Evolutionary conservation across 176 grass and related monocot genomes (phyloP), one percentile per base, ranked within the genome.

Genomic region (Oryza rufipogon): DNA sequence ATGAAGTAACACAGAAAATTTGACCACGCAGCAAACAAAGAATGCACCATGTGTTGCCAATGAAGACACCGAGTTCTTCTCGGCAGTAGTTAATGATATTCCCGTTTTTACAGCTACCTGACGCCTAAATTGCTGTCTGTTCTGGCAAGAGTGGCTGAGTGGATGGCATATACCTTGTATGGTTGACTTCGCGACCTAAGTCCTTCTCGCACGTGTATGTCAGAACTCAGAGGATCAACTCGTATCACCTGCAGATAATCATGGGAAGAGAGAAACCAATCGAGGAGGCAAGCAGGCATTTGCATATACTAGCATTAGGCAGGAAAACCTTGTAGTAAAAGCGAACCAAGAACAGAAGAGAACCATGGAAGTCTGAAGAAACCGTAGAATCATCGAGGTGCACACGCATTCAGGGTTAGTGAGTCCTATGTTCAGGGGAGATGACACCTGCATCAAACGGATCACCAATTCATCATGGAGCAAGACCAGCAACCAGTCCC

Each of bases 361-460:
- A 63, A 63, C 20, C n/a, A n/a, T n/a, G n/a, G n/a, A n/a, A n/a
- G n/a, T n/a, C n/a, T 9, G 54, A 20, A 9, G 58, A 63, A 63
- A 63, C 58, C 0, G 58, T 11, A 63, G 58, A 23, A 63, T 9
- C 0, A 63, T 10, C 54, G 19, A 63, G 26, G 16, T 17, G 11
- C 5, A 15, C 16, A 64, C 4, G 11, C 65, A 28, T 46, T 70
- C 51, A 67, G 69, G 87, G 76, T 36, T 11, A 9, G 20, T 48
- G 66, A 58, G 77, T 72, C 85, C 87, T 83, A 47, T 74, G 84
- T 64, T 86, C 83, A 92, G 91, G 30, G 0, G 81, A 87, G 81
- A 89, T 84, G 87, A 92, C 91, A 89, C 84, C 87, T 0, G 19
- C 80, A 70, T 80, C 84, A 44, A 47, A 66, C 56, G 44, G 73